A percentile compares a stretch with the other conserved stretches of the same genome.
phyloP scores from a whole-genome alignment of 768 basidiomycete genomes.

The Tulasnella sp. region DNA sequence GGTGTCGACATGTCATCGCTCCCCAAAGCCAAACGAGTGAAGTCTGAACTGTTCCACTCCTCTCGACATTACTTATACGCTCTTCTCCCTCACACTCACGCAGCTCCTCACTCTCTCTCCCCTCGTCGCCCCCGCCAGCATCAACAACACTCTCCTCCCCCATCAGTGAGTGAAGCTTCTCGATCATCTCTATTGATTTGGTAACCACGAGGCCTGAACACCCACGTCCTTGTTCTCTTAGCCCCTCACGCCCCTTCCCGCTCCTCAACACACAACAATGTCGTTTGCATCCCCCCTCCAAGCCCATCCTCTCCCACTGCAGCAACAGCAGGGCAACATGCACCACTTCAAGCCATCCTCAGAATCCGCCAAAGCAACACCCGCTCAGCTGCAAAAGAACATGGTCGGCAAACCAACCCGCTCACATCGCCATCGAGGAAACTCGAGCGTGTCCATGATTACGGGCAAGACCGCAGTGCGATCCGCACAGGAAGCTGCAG shows the following conservation, averaged over 20 bases:
- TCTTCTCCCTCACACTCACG: not conserved
- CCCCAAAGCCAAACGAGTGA: not conserved
- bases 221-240: not conserved
- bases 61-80: not conserved
- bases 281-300: not conserved
- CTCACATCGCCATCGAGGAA: not conserved
- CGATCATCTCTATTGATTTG: not conserved
- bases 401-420: not conserved
- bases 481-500: not conserved
- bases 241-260: not conserved
- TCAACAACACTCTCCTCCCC: not conserved
- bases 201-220: not conserved
- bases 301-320: not conserved
- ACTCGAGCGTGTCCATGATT: conserved; percentile 10
- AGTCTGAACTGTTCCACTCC: not conserved
- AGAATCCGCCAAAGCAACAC: not conserved
- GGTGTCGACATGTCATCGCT: not conserved
- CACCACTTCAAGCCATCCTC: not conserved
- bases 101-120: not conserved
- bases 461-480: conserved; percentile 13
- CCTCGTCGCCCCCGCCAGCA: not conserved
- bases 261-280: not conserved
- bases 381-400: not conserved
- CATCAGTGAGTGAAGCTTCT: not conserved
- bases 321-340: not conserved